Evolutionary conservation across 139 green algal genomes (phyloP).

Genomic region (Marvania coccoides): DNA sequence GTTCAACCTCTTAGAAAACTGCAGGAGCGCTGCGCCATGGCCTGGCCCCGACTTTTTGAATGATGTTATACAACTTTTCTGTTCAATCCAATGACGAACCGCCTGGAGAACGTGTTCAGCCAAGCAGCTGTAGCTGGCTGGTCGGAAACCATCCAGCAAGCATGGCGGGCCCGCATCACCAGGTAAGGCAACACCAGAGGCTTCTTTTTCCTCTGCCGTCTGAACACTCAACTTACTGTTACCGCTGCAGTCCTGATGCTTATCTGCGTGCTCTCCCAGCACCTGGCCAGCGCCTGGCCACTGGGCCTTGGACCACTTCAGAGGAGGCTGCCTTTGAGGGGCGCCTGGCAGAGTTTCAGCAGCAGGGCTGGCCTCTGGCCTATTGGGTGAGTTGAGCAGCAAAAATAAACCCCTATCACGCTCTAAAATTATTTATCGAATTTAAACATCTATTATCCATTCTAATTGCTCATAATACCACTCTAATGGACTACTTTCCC

Average conservation of each 20-base stretch:
- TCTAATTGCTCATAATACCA: too few relatives aligned
- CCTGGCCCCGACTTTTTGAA: too few relatives aligned
- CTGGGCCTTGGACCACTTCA: neutral
- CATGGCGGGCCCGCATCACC: neutral
- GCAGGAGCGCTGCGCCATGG: too few relatives aligned
- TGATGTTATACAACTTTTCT: neutral
- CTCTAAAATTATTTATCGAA: too few relatives aligned
- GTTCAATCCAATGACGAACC: neutral
- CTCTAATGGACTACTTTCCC: too few relatives aligned
- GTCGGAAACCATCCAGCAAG: neutral
- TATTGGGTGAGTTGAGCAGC: neutral
- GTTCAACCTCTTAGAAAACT: too few relatives aligned
- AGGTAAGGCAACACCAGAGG: too few relatives aligned
- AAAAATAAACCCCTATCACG: neutral
- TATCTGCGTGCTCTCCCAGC: neutral
- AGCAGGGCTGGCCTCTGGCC: neutral
- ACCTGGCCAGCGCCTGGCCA: neutral
- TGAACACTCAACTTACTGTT: neutral
- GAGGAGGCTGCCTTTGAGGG: neutral
- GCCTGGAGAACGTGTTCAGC: neutral
- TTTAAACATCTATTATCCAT: too few relatives aligned
- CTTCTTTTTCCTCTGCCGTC: neutral
- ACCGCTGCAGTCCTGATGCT: neutral
- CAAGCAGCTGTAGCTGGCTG: neutral
- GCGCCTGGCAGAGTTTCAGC: neutral